These are phyloP conservation scores for Globisporangium parvum DNA, from an alignment of 352 stramenopile species.

Conservation along the genomic window DNA sequence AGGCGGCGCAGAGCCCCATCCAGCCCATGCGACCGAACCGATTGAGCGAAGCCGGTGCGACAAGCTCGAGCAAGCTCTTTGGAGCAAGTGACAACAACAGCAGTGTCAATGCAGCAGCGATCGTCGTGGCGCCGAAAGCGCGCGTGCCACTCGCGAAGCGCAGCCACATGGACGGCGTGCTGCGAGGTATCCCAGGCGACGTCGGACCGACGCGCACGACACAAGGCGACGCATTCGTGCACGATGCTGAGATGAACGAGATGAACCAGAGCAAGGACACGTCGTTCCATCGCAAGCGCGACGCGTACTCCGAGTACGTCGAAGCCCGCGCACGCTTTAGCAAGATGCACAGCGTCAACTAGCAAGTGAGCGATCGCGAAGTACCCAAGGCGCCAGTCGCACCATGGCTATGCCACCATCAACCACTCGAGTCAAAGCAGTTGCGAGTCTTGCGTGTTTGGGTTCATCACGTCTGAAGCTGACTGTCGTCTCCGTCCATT, in stretches of 20 bases:
- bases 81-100: slow-evolving; percentile 2
- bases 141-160: slow-evolving; percentile 65
- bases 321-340: slow-evolving; percentile 83
- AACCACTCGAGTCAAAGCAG: no score
- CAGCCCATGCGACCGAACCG: slow-evolving; percentile 41
- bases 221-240: slow-evolving; percentile 47
- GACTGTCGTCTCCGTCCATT: no score
- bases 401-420: no score
- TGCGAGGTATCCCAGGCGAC: slow-evolving; percentile 48
- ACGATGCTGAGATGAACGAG: slow-evolving; percentile 66
- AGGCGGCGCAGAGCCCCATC: slow-evolving; percentile 43
- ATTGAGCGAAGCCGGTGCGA: slow-evolving; percentile 21
- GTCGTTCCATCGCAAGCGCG: slow-evolving; percentile 71
- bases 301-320: slow-evolving; percentile 85
- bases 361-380: not conserved
- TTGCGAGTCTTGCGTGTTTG: no score
- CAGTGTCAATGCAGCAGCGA: slow-evolving; percentile 12
- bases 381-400: no score
- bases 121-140: slow-evolving; percentile 12
- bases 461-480: no score
- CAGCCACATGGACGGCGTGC: slow-evolving; percentile 71
- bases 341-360: slow-evolving; percentile 88
- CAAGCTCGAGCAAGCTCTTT: slow-evolving; percentile 16
- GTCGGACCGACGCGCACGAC: slow-evolving; percentile 27
- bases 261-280: slow-evolving; percentile 77